These are phyloP conservation scores for Neocatenulostroma microsporum DNA, from an alignment of 2,329 filamentous ascomycete species.

Conservation along the genomic window DNA sequence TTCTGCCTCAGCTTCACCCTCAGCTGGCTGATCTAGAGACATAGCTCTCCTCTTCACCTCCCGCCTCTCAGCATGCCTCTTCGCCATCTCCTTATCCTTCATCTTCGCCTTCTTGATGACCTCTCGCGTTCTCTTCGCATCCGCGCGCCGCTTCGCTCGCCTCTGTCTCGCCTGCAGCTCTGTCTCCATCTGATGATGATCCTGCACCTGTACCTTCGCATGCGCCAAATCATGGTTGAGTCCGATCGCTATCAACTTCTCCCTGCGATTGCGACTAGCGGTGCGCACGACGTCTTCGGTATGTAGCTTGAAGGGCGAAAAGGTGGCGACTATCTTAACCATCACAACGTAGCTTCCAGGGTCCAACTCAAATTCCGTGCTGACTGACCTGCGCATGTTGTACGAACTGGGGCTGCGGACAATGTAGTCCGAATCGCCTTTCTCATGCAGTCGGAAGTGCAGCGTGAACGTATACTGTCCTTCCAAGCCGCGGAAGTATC, in stretches of 20 bases:
- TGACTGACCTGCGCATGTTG: constrained; percentile 3
- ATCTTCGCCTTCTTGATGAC: not conserved
- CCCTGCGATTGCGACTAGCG: not conserved
- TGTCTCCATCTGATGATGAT: constrained; percentile 1
- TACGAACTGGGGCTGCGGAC: constrained; percentile 4
- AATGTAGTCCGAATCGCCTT: constrained; percentile 2
- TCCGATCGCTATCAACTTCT: constrained; percentile 1
- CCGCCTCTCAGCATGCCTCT: not conserved
- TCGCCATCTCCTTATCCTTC: not conserved
- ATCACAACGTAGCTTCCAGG: constrained; percentile 2
- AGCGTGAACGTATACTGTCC: constrained; percentile 3
- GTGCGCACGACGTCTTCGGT: constrained; percentile 2
- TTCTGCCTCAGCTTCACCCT: not conserved
- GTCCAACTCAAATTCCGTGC: not conserved
- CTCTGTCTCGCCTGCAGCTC: not conserved
- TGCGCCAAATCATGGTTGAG: constrained; percentile 1
- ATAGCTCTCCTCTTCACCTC: not conserved
- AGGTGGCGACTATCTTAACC: constrained; percentile 1
- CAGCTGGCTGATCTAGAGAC: too few relatives aligned
- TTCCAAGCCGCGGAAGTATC: constrained; percentile 5
- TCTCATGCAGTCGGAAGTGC: constrained; percentile 2
- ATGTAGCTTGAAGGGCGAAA: not conserved
- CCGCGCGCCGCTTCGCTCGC: constrained; percentile 1
- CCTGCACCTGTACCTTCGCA: constrained; percentile 3
- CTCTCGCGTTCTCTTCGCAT: constrained; percentile 1